Conservation (phyloP, 2,329 filamentous ascomycete genomes). For the Delphinella strobiligena region DNA sequence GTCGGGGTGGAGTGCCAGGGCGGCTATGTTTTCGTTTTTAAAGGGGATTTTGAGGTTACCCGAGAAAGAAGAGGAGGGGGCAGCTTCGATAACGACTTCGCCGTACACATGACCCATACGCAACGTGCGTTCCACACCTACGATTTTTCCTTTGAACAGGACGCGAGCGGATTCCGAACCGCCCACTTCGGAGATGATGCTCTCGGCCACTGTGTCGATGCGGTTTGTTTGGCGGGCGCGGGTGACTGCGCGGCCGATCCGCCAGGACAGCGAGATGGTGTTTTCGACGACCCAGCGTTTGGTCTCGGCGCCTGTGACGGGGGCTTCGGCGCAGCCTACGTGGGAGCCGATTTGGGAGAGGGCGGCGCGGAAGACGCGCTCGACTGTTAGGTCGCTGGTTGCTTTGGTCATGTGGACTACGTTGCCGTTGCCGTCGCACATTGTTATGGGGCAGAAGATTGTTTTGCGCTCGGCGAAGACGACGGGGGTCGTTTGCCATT, state of each 20-base stretch:
- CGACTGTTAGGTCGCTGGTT: slow-evolving; percentile 25
- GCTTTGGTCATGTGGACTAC: slow-evolving; percentile 26
- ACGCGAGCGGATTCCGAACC: slow-evolving; percentile 24
- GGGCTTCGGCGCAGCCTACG: slow-evolving; percentile 25
- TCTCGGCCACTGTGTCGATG: slow-evolving; percentile 24
- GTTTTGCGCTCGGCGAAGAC: slow-evolving; percentile 28
- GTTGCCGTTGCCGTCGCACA: slow-evolving; percentile 32
- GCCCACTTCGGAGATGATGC: slow-evolving; percentile 31
- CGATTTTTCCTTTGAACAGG: slow-evolving; percentile 34
- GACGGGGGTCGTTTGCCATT: slow-evolving; percentile 31
- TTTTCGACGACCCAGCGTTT: slow-evolving; percentile 27
- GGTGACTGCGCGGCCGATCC: slow-evolving; percentile 25
- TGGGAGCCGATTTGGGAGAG: slow-evolving; percentile 24
- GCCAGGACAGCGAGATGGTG: slow-evolving; percentile 26
- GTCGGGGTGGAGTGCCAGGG: too few relatives aligned
- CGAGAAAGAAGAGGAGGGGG: slow-evolving; percentile 12
- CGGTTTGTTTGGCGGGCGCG: slow-evolving; percentile 23
- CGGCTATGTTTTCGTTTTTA: slow-evolving; percentile 20
- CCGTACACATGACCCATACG: slow-evolving; percentile 31
- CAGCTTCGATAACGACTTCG: slow-evolving; percentile 27
- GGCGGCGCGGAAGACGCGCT: slow-evolving; percentile 25
- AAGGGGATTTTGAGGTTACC: slow-evolving; percentile 15
- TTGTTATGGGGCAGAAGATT: slow-evolving; percentile 25
- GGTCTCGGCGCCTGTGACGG: slow-evolving; percentile 25
- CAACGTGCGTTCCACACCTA: slow-evolving; percentile 29